Base-by-base conservation (phyloP, 2,329 filamentous ascomycete species). In the Aspergillus latus region DNA sequence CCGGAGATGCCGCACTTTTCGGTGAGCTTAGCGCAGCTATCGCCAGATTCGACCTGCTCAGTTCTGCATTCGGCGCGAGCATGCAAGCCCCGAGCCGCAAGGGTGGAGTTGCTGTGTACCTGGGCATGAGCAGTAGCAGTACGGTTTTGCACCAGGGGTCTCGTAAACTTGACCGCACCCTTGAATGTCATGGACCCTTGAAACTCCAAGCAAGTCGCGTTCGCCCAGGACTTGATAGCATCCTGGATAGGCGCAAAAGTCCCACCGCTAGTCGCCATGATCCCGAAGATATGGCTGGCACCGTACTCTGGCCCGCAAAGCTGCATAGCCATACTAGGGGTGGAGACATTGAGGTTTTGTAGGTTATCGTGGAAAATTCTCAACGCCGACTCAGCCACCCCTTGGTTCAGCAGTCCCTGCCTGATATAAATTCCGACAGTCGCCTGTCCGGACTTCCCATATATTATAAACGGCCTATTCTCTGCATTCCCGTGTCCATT, bases 341-440 rank as follows among this genome's bases (percentile, higher is more conserved):
- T 62, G 13, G 62, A 59, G 48, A 4, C 55, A 34, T 67, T 54
- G 50, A 67, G 54, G 4, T 56, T 59, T 30, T 57, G 54, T 13
- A 69, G 58, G 39, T 59, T 64, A 42, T 68, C 55, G 45, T 72
- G 51, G 7, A 75, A 66, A 4, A 53, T 53, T 46, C 51, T 49
- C 16, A 74, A 64, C 21, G 69, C 72, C 28, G 68, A 70, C 9
- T 49, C 43, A 52, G 59, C 63, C 21, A 72, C 44, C 46, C 29
- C 54, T 42, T 56, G 59, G 52, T 50, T 60, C 50, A 62, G 59
- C 30, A 67, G 47, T 7, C 63, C 61, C 56, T 63, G 64, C 57
- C 74, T 72, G n/a, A 75, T 67, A 54, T 75, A 76, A 40, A 76
- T 32, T 43, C 74, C 72, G 15, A 72, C 54, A 9, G 66, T 66